Evolutionary conservation across 2,329 filamentous ascomycete genomes (phyloP).

Genomic region (Sarocladium brachiariae): DNA sequence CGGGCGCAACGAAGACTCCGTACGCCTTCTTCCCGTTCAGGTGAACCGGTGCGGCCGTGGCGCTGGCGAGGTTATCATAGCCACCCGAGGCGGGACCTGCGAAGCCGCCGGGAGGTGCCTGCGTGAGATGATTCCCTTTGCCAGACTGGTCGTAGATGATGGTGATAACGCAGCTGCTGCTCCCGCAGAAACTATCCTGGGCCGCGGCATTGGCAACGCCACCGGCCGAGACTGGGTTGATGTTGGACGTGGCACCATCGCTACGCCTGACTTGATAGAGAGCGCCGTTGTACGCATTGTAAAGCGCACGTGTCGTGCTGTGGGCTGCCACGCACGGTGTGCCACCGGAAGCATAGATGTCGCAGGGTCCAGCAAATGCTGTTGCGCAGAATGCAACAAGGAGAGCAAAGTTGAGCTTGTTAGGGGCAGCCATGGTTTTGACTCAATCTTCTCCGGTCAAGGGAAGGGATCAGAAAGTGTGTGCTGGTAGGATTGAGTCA

Average conservation of each 20-base stretch:
- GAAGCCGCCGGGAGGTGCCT: slow-evolving; percentile 48
- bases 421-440: too few relatives aligned
- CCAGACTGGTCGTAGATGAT: slow-evolving; percentile 63
- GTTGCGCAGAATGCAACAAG: too few relatives aligned
- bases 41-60: slow-evolving; percentile 53
- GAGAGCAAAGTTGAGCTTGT: too few relatives aligned
- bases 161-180: slow-evolving; percentile 56
- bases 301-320: slow-evolving; percentile 57
- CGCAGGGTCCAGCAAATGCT: too few relatives aligned
- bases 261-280: slow-evolving; percentile 53
- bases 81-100: slow-evolving; percentile 52
- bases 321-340: slow-evolving; percentile 59
- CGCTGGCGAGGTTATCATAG: slow-evolving; percentile 53
- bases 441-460: too few relatives aligned
- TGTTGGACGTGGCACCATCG: slow-evolving; percentile 33
- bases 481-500: too few relatives aligned
- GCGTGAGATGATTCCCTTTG: slow-evolving; percentile 53
- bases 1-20: slow-evolving; percentile 55
- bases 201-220: slow-evolving; percentile 54
- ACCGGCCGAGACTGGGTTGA: slow-evolving; percentile 47
- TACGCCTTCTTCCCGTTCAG: slow-evolving; percentile 56
- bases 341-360: slow-evolving; percentile 50
- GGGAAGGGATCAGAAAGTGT: too few relatives aligned
- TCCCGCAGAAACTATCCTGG: slow-evolving; percentile 54
- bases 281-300: slow-evolving; percentile 42